Base-by-base conservation (phyloP, 768 basidiomycete genomes). In the Amanita muscaria region DNA sequence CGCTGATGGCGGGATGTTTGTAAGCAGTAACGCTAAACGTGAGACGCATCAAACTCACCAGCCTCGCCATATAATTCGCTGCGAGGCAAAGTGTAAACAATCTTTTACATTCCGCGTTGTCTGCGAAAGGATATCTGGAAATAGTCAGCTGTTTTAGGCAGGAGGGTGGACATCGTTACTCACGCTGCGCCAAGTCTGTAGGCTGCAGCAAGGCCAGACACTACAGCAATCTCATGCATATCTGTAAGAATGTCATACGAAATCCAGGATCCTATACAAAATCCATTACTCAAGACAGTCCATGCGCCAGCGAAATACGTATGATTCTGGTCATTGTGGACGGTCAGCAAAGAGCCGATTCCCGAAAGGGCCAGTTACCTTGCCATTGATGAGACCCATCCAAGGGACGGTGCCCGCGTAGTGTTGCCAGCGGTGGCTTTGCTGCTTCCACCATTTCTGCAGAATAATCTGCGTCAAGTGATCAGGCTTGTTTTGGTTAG, bases 361-460 rank as follows among this genome's bases (percentile, higher is more conserved):
- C n/a, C n/a, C n/a, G n/a, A n/a, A n/a, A n/a, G n/a, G n/a, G n/a
- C n/a, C n/a, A n/a, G n/a, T n/a, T 40, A 59, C 56, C 49, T 59
- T 62, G 31, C 61, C 63, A 40, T 66, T 67, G 35, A 67, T 61
- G 12, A 61, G 53, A 47, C 59, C 59, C 63, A 67, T 63, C 63
- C 62, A 63, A 10, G 65, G 65, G 14, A 67, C 62, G 3, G 61
- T 63, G 5, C 59, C 56, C 14, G 59, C 60, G 46, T 65, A 67
- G 46, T 67, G 66, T 53, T 72, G 70, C 70, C 70, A 74, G 18
- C 70, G 64, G 50, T 74, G 70, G 40, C 68, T 68, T 54, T 71
- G 70, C 53, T 73, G 73, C 53, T 74, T 73, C 73, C 72, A 74
- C 71, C 68, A 70, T 53, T 72, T 70, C 55, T 71, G 62, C 52